Evolutionary conservation across 2,329 filamentous ascomycete genomes (phyloP), one percentile per base, ranked within the genome.

Genomic region (Apiospora kogelbergensis): DNA sequence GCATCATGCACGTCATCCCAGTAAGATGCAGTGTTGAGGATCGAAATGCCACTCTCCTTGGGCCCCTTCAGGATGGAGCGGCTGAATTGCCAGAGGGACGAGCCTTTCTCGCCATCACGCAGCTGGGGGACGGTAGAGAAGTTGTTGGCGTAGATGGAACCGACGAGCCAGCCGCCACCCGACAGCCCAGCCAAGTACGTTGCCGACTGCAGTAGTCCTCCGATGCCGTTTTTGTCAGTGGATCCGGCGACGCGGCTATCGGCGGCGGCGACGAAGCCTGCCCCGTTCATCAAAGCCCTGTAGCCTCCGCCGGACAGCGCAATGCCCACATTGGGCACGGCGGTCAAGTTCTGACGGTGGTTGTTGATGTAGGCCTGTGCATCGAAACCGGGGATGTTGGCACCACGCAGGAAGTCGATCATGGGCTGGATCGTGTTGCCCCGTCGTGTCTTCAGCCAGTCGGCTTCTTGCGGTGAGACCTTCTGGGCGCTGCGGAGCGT

Each of bases 181-280:
- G 91, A 93, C 0, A 95, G 81, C 1, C 91, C 93, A 33, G 91
- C 84, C 1, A 95, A 79, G 75, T 95, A 95, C 0, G 92, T 95
- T 0, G 90, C 79, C 0, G 89, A 84, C 78, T 93, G 93, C 71
- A 91, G 81, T 48, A 95, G 80, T 44, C 91, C 89, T 71, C 90
- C 91, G 10, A 94, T 81, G 42, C 91, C 89, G 1, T 90, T 90
- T 3, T 80, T 72, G 20, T 79, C 80, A 0, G 89, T 92, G 1
- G 90, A 83, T 67, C 89, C 89, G 0, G 81, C 76, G 0, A 90
- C 91, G 2, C 91, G 85, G 70, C 80, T 85, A 76, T 94, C 91
- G 68, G 92, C 92, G 0, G 91, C 91, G 53, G 90, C 86, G 13
- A 93, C 70, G 37, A 88, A 88, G 67, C 91, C 91, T 7, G 88